These are phyloP conservation scores for Arthrobotrys musiformis DNA, from an alignment of 2,329 filamentous ascomycete genomes.

Conservation along the genomic window DNA sequence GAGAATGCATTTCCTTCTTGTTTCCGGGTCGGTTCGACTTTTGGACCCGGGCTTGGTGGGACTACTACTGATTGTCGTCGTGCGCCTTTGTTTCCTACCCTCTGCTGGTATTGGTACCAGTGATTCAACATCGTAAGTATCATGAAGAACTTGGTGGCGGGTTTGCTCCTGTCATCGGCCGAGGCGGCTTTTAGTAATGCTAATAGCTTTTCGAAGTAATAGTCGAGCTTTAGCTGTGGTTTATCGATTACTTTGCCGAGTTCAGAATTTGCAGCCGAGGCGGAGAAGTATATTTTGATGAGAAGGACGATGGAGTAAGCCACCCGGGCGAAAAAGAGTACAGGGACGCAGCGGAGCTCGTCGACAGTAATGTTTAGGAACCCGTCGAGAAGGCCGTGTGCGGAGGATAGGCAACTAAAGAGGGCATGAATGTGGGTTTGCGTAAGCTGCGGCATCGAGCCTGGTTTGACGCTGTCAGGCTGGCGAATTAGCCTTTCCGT, in stretches of 20 bases:
- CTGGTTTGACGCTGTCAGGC: constrained; percentile 59
- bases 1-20: constrained; percentile 24
- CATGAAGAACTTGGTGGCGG: constrained; percentile 64
- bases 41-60: constrained; percentile 43
- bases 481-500: constrained; percentile 60
- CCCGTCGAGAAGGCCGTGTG: constrained; percentile 74
- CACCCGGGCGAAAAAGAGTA: constrained; percentile 68
- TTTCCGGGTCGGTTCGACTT: background rate
- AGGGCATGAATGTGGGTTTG: constrained; percentile 74
- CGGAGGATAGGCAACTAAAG: constrained; percentile 73
- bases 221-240: constrained; percentile 65
- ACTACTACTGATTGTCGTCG: constrained; percentile 32
- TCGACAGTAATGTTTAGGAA: constrained; percentile 72
- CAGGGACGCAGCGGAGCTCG: constrained; percentile 70
- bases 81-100: constrained; percentile 23
- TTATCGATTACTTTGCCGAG: constrained; percentile 66
- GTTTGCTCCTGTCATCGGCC: constrained; percentile 69
- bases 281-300: constrained; percentile 71
- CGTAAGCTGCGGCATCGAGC: constrained; percentile 62
- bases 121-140: constrained; percentile 64
- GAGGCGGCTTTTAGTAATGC: constrained; percentile 74
- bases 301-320: constrained; percentile 70
- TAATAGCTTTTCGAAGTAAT: constrained; percentile 75
- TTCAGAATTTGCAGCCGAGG: constrained; percentile 65
- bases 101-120: constrained; percentile 62